Evolutionary conservation across 805 yeast genomes (phyloP).

Genomic region (Pichia paraexigua): DNA sequence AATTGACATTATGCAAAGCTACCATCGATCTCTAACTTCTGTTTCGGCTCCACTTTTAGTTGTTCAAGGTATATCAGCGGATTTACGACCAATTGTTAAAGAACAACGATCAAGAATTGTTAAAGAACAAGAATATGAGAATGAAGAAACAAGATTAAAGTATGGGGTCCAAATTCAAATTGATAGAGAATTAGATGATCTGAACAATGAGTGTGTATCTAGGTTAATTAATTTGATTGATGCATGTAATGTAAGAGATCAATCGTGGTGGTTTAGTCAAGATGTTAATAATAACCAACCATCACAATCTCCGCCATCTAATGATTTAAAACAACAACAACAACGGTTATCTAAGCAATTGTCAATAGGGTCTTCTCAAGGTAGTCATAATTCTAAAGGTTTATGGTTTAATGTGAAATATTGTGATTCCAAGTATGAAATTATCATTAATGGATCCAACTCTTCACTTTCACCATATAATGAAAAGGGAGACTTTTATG

Average conservation of each 20-base stretch:
- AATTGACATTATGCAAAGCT: conserved; percentile 7
- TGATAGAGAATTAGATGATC: conserved; percentile 22
- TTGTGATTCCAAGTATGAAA: conserved; percentile 4
- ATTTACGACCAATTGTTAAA: conserved; percentile 1
- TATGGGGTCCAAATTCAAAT: conserved; percentile 12
- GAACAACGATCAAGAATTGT: neutral
- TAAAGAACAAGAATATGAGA: conserved; percentile 8
- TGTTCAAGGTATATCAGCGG: conserved; percentile 32
- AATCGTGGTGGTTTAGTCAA: conserved; percentile 10
- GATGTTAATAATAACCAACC: neutral
- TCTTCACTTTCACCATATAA: conserved; percentile 39
- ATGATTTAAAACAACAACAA: conserved; percentile 1
- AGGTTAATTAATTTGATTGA: conserved; percentile 6
- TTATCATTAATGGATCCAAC: conserved; percentile 9
- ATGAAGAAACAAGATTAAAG: neutral
- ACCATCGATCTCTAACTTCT: conserved; percentile 28
- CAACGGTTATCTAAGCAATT: neutral
- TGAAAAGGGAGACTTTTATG: conserved; percentile 31
- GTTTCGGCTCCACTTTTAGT: conserved; percentile 34
- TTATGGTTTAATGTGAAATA: conserved; percentile 11
- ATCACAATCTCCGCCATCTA: neutral
- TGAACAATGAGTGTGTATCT: conserved; percentile 12
- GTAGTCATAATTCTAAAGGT: conserved; percentile 1
- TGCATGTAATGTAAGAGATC: conserved; percentile 4
- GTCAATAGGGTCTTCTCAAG: neutral